These are phyloP conservation scores for Mentha longifolia DNA, from an alignment of 257 asterid genomes.

Conservation along the genomic window DNA sequence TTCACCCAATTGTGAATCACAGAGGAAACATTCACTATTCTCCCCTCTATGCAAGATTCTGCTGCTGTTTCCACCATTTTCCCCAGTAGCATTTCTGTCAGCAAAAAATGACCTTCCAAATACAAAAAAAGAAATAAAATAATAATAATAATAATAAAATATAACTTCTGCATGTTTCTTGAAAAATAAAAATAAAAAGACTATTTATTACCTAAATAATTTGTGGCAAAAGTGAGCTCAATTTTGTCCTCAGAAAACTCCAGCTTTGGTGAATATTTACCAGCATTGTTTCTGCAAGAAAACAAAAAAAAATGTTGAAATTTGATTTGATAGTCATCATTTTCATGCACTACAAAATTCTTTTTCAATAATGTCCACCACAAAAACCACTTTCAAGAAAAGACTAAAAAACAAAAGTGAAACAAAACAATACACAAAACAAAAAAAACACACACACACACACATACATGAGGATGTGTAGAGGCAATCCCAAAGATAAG, in stretches of 20 bases:
- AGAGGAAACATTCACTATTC: conserved; percentile 90
- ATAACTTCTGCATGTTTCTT: neutral
- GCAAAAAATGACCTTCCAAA: conserved; percentile 77
- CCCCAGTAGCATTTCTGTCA: conserved; percentile 80
- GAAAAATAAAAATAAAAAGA: neutral
- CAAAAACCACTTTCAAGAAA: neutral
- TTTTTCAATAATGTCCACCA: no score
- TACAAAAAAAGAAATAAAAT: no score
- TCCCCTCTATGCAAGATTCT: conserved; percentile 70
- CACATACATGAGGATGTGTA: conserved; percentile 84
- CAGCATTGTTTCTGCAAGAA: conserved; percentile 95
- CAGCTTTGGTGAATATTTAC: conserved; percentile 84
- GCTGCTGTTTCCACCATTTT: conserved; percentile 86
- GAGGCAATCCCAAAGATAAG: conserved; percentile 76
- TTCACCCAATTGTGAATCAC: conserved; percentile 88
- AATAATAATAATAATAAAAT: neutral
- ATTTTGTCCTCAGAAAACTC: conserved; percentile 91
- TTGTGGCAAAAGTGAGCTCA: conserved; percentile 96
- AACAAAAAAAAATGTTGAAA: neutral
- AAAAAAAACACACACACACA: neutral
- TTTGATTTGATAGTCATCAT: neutral
- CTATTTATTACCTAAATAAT: conserved; percentile 64
- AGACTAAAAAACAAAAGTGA: conserved; percentile 17
- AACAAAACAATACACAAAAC: neutral
- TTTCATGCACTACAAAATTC: conserved; percentile 12